Base-by-base conservation (phyloP, 2,329 filamentous ascomycete genomes). In the Lasiodiplodia theobromae region DNA sequence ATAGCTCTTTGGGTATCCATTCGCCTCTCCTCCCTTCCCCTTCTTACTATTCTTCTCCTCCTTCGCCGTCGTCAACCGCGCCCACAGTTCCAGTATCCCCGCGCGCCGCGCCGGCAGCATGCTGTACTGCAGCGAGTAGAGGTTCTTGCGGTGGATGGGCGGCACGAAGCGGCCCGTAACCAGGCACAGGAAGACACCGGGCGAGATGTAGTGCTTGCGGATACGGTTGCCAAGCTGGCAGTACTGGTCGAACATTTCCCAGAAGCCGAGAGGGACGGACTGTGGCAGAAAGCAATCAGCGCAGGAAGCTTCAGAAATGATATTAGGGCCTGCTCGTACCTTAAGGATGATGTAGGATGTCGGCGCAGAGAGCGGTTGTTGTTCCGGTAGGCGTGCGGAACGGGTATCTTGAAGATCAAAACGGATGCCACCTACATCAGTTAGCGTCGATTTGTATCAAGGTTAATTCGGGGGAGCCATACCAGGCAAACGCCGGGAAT, bases 181-280 rank as follows among this genome's bases (percentile, higher is more conserved):
- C 2, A 99, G 89, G 74, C 93, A 96, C 49, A 97, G 86, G 58
- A 98, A 87, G 23, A 99, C 96, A 16, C 90, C 88, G 0, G 93
- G 93, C 0, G 94, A 95, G 53, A 98, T 86, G 78, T 99, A 99
- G 81, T 99, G 96, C 78, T 97, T 97, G 68, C 93, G 91, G 71
- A 99, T 93, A 58, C 96, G 93, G 71, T 92, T 89, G 34, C 92
- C 94, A 75, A 99, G 93, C 78, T 97, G 94, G 77, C 96, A 97
- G 81, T 99, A 99, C 76, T 98, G 94, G 70, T 96, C 89, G 80
- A 99, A 98, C 89, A 98, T 98, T 74, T 92, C 92, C n/a, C 90
- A 88, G 72, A 98, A 92, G 3, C 92, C 90, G 7, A 99, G 87
- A 2, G 96, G 95, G 7, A 97, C 92, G 3, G 95, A 95, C 90